Base-by-base conservation (phyloP, 1,284 basidiomycete genomes). In the Singerocomus inundabilis region DNA sequence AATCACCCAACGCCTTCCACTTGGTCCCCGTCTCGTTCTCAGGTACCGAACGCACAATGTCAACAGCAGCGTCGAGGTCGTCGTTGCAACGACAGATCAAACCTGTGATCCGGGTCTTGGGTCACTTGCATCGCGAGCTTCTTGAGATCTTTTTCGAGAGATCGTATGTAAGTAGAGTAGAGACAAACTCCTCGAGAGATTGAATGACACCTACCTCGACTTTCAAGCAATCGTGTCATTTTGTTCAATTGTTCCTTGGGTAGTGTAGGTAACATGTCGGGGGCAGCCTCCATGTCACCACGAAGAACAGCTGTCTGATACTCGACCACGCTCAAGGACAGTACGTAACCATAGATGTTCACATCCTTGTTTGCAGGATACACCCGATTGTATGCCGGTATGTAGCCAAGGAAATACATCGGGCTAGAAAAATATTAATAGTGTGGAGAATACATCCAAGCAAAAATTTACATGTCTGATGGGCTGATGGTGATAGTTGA, bases 301-400 rank as follows among this genome's bases (percentile, higher is more conserved):
- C 93, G 85, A 29, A 99, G 78, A 29, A 99, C 84, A 0, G 95
- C 96, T 0, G 93, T 95, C 70, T 99, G 29, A n/a, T n/a, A n/a
- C n/a, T n/a, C n/a, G n/a, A n/a, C n/a, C n/a, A n/a, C n/a, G n/a
- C n/a, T n/a, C n/a, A 99, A 76, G 2, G 94, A 91, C 24, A 99
- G 78, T 0, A 85, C 73, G 66, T 94, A 99, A 47, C 83, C 83
- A 66, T 82, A 94, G 50, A 99, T 74, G 58, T 88, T 87, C 71
- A 96, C 76, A 60, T 94, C 88, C 76, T 99, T 98, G 81, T 98
- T 93, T 36, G 86, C 84, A 29, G 98, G 86, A 70, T 98, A 99
- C 59, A 99, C 87, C 32, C 93, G 88, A 70, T 93, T 96, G 68
- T 98, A 94, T 6, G 85, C 72, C 1, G 96, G 95, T 52, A 99